Evolutionary conservation across 768 basidiomycete species (phyloP), one percentile per base, ranked within the genome.

Genomic region (Atractiella rhizophila): DNA sequence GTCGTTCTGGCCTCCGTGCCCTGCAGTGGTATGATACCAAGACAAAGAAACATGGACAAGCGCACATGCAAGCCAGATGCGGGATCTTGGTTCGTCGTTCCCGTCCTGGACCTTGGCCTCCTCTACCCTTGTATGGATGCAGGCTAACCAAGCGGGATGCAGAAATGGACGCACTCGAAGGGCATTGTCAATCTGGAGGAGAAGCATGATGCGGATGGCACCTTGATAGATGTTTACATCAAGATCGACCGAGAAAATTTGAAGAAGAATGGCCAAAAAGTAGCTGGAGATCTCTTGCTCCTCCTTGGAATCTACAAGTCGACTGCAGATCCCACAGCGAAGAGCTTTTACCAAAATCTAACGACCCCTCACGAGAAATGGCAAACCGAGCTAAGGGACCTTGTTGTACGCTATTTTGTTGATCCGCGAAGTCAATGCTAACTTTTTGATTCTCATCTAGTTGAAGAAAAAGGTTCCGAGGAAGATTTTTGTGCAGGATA

Each of bases 111-210:
- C n/a, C n/a, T n/a, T n/a, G n/a, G n/a, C n/a, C n/a, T n/a, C n/a
- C n/a, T 11, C 12, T 19, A 7, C n/a, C 7, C 10, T 35, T 42
- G 9, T 7, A 24, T 26, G 10, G 20, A 27, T 19, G 18, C 37
- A 12, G 78, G 13, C 78, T 81, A 53, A 83, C 81, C 79, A 76
- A 82, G 59, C 79, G 77, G 81, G 24, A 82, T 86, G 56, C 75
- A 75, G 10, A 73, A 77, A 42, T 73, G 74, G 60, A 62, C 85
- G 50, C 72, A 79, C 46, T 60, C 68, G 21, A 68, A 68, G 28
- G 76, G 74, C 15, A 23, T 85, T 44, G 76, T 72, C 12, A 60
- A 64, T 11, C 59, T 85, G 32, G 70, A 81, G 51, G 75, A 74
- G 51, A 60, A 77, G 28, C 70, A 69, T 30, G 66, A 66, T 37